Evolutionary conservation across 2,329 filamentous ascomycete species (phyloP).

Genomic region (Colletotrichum lupini): DNA sequence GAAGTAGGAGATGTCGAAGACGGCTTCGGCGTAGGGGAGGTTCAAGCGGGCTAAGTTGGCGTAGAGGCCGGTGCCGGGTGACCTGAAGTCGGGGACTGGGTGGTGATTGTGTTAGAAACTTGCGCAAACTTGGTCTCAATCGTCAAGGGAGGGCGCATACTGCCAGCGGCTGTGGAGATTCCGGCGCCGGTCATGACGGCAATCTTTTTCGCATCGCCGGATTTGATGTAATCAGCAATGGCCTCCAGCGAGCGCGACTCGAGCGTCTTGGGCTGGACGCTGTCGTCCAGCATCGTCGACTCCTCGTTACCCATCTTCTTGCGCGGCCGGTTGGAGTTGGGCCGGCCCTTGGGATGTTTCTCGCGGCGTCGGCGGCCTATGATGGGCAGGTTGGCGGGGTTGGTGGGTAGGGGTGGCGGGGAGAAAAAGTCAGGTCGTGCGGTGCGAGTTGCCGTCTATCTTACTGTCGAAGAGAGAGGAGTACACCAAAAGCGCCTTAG

Average conservation of each 20-base stretch:
- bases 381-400: slow-evolving; percentile 39
- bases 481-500: neutral
- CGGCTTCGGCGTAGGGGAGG: slow-evolving; percentile 88
- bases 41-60: slow-evolving; percentile 88
- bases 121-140: neutral
- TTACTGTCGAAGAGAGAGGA: neutral
- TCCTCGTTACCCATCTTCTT: slow-evolving; percentile 88
- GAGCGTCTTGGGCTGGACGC: slow-evolving; percentile 73
- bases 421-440: neutral
- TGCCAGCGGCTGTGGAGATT: slow-evolving; percentile 80
- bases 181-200: slow-evolving; percentile 93
- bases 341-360: slow-evolving; percentile 47
- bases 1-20: slow-evolving; percentile 95
- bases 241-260: slow-evolving; percentile 75
- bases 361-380: slow-evolving; percentile 53
- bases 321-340: slow-evolving; percentile 44
- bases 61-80: slow-evolving; percentile 92
- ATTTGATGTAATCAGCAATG: slow-evolving; percentile 83
- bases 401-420: neutral
- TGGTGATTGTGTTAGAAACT: slow-evolving; percentile 40
- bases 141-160: slow-evolving; percentile 48
- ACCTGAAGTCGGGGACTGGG: slow-evolving; percentile 91
- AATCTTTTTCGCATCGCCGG: slow-evolving; percentile 74
- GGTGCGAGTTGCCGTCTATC: neutral
- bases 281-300: slow-evolving; percentile 74